Evolutionary conservation across 140 eudicot genomes (phyloP).

Genomic region (Flaveria floridana): DNA sequence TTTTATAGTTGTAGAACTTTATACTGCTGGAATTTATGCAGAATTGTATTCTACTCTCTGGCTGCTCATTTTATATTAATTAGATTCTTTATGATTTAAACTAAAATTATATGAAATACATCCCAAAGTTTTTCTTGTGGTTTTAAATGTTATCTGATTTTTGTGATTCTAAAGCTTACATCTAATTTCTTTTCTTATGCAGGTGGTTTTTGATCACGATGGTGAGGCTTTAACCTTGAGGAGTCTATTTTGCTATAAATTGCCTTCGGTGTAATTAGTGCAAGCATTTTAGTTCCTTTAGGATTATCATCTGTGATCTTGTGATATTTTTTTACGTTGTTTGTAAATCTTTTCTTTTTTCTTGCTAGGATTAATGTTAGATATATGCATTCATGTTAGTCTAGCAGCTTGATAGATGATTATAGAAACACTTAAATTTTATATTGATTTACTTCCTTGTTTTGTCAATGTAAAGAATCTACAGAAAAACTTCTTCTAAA

Average conservation of each 20-base stretch:
- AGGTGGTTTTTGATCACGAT: constrained; percentile 97
- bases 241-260: constrained; percentile 23
- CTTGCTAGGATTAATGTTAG: background rate
- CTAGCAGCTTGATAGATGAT: constrained; percentile 18
- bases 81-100: background rate
- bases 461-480: constrained; percentile 23
- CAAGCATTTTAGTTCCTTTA: constrained; percentile 11
- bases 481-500: background rate
- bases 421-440: constrained; percentile 21
- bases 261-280: constrained; percentile 20
- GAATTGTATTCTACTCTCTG: background rate
- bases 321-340: constrained; percentile 9
- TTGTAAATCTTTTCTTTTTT: constrained; percentile 8
- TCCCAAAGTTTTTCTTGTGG: background rate
- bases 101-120: constrained; percentile 14
- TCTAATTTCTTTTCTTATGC: constrained; percentile 39
- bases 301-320: constrained; percentile 11
- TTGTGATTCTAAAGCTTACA: constrained; percentile 25
- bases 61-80: background rate
- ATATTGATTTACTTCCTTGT: constrained; percentile 10
- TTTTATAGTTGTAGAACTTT: background rate
- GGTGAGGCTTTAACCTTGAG: constrained; percentile 55
- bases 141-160: constrained; percentile 9
- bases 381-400: background rate
- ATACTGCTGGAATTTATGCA: background rate